A percentile compares a stretch with the other conserved stretches of the same genome.
Conservation (phyloP, 2,329 filamentous ascomycete genomes). For the Nannizziopsis arthrosporioides region DNA sequence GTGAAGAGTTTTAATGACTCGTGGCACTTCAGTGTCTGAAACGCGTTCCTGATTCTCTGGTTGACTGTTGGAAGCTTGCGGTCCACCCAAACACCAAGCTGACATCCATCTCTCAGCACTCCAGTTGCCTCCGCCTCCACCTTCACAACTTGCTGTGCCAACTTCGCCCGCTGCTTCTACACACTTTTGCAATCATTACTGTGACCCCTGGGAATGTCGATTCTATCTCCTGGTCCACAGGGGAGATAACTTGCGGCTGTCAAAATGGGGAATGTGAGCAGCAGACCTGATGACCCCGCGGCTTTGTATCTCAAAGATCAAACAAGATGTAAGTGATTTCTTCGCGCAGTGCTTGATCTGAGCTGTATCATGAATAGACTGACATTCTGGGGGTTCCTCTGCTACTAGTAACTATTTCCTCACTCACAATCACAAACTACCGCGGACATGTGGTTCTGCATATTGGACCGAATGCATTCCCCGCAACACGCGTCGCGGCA, state of each 20-base stretch:
- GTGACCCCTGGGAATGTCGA: background rate
- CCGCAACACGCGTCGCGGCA: slow-evolving; percentile 64
- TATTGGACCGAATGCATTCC: slow-evolving; percentile 75
- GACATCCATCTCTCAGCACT: too few relatives aligned
- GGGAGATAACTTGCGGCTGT: slow-evolving; percentile 1
- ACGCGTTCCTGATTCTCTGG: too few relatives aligned
- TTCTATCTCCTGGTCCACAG: background rate
- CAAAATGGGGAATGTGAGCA: slow-evolving; percentile 85
- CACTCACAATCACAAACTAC: slow-evolving; percentile 67
- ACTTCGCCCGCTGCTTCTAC: background rate
- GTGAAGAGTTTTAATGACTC: too few relatives aligned
- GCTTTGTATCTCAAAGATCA: slow-evolving; percentile 81
- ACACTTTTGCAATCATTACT: background rate
- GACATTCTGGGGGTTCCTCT: background rate
- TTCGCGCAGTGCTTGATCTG: slow-evolving; percentile 2
- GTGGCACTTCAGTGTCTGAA: too few relatives aligned
- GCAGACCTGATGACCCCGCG: slow-evolving; percentile 68
- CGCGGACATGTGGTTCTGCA: slow-evolving; percentile 65
- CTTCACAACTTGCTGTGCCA: background rate
- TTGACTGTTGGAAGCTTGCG: too few relatives aligned
- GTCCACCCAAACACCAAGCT: too few relatives aligned
- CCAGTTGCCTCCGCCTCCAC: slow-evolving; percentile 6
- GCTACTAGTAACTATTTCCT: slow-evolving; percentile 70
- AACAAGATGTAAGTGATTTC: slow-evolving; percentile 59
- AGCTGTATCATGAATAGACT: slow-evolving; percentile 7